phyloP scores from a whole-genome alignment of 495 filamentous ascomycete genomes.

The Daldinia bambusicola region DNA sequence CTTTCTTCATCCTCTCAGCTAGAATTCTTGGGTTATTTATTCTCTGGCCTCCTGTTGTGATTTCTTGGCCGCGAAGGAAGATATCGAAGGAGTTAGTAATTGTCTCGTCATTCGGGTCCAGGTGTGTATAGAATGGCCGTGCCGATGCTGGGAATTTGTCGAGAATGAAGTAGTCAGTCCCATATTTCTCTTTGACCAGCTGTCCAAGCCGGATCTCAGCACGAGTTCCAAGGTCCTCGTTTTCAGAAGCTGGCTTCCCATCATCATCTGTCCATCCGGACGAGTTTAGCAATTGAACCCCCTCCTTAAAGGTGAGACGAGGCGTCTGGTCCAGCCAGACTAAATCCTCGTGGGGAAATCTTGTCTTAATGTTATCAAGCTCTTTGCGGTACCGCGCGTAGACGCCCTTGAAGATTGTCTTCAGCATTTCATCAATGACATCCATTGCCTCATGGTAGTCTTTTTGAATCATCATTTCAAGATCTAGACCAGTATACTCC shows the following conservation, averaged over 20 bases:
- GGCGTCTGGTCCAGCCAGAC: slow-evolving; percentile 84
- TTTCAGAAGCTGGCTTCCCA: slow-evolving; percentile 70
- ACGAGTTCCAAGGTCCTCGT: slow-evolving; percentile 83
- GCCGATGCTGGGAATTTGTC: slow-evolving; percentile 90
- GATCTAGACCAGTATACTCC: slow-evolving; percentile 93
- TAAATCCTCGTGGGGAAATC: slow-evolving; percentile 68
- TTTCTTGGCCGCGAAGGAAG: slow-evolving; percentile 93
- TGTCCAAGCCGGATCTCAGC: slow-evolving; percentile 88
- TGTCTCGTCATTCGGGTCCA: slow-evolving; percentile 75
- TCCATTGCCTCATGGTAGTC: slow-evolving; percentile 93
- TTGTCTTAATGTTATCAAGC: slow-evolving; percentile 71
- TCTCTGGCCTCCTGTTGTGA: slow-evolving; percentile 90
- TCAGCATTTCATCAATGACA: slow-evolving; percentile 84
- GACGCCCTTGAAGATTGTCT: slow-evolving; percentile 84
- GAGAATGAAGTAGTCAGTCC: slow-evolving; percentile 92
- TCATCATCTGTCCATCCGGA: slow-evolving; percentile 83
- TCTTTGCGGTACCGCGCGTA: slow-evolving; percentile 74
- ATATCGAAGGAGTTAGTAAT: slow-evolving; percentile 95
- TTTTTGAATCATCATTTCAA: slow-evolving; percentile 89
- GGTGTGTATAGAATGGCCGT: slow-evolving; percentile 95
- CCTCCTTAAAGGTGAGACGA: slow-evolving; percentile 81
- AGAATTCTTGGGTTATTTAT: slow-evolving; percentile 82
- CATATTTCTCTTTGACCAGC: slow-evolving; percentile 84
- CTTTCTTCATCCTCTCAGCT: slow-evolving; percentile 77
- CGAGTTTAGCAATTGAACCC: slow-evolving; percentile 79